Percentiles rank a stretch among this genome's conserved stretches.
These are phyloP conservation scores for Durotheca rogersii DNA, from an alignment of 495 filamentous ascomycete genomes.

Conservation along the genomic window DNA sequence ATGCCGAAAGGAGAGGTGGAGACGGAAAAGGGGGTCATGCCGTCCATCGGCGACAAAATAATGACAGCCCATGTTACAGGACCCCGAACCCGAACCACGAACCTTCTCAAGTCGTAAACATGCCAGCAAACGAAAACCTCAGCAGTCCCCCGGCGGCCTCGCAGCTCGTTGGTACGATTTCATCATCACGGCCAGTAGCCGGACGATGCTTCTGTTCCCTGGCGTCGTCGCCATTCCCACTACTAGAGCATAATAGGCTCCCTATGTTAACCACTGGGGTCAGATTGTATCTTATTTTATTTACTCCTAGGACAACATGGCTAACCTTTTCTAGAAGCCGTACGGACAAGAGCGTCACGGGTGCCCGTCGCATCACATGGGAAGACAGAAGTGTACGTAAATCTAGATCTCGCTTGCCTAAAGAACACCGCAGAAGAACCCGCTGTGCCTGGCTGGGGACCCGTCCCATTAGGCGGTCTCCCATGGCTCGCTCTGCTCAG, in stretches of 20 bases:
- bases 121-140: no score
- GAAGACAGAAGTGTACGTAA: not conserved
- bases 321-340: not conserved
- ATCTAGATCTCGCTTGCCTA: not conserved
- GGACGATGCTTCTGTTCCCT: no score
- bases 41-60: conserved; percentile 4
- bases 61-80: conserved; percentile 2
- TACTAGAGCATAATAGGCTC: no score
- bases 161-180: no score
- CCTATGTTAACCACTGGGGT: not conserved
- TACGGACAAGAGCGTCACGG: not conserved
- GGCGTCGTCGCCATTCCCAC: no score
- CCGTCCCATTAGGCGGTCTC: no score
- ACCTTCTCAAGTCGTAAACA: not conserved
- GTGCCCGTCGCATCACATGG: not conserved
- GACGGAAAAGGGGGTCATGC: conserved; percentile 5
- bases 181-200: no score
- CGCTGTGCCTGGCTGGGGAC: no score
- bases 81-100: conserved; percentile 9
- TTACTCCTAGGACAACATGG: not conserved
- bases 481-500: no score
- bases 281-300: not conserved
- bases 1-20: no score
- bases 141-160: no score
- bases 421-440: conserved; percentile 9